These are phyloP conservation scores for Sarcocystis neurona DNA, from an alignment of 169 alveolate species.

Conservation along the genomic window DNA sequence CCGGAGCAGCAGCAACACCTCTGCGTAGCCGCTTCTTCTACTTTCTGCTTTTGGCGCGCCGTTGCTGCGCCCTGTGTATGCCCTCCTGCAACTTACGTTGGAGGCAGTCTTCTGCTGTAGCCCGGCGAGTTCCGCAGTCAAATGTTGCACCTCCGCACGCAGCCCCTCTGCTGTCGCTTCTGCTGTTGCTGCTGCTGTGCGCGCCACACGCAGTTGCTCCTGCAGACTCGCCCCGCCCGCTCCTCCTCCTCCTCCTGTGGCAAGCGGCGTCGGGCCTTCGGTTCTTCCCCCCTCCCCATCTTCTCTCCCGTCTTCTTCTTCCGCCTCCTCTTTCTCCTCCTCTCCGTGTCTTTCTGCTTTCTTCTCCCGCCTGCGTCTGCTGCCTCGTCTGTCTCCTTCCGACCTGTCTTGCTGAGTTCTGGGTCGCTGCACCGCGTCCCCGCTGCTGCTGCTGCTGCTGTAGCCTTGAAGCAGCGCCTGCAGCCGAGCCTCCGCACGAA, in stretches of 20 bases:
- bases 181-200: neutral
- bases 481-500: no score
- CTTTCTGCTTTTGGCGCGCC: no score
- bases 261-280: neutral
- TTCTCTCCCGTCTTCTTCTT: neutral
- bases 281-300: neutral
- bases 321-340: neutral
- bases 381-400: no score
- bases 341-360: neutral
- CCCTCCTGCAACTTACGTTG: neutral
- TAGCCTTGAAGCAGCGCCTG: no score
- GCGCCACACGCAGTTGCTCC: neutral
- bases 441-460: no score
- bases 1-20: no score
- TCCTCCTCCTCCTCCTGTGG: conserved; percentile 1
- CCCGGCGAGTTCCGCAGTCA: neutral
- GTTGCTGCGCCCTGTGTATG: no score
- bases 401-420: no score
- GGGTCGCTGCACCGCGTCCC: no score
- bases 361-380: neutral
- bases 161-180: neutral
- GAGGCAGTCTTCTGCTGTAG: neutral
- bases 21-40: no score
- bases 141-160: neutral
- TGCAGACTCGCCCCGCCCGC: conserved; percentile 23